A percentile compares a stretch with the other conserved stretches of the same genome.
These are phyloP conservation scores for Truncatella angustata DNA, from an alignment of 2,329 filamentous ascomycete species.

Conservation along the genomic window DNA sequence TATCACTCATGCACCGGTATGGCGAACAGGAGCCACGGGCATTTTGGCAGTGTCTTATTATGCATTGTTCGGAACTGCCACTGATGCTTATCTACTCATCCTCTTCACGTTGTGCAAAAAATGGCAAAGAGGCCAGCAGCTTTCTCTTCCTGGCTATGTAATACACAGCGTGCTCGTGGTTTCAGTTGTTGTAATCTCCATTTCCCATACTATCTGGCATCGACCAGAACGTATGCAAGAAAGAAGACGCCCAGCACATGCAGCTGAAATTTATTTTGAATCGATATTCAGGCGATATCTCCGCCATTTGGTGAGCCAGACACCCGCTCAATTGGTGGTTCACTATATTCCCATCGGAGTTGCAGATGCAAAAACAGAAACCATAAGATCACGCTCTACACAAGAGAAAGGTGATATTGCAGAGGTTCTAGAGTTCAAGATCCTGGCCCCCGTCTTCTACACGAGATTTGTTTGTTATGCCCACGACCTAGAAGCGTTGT, in stretches of 20 bases:
- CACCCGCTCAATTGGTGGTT: slow-evolving; percentile 43
- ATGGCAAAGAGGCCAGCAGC: slow-evolving; percentile 1
- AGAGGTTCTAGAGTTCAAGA: slow-evolving; percentile 50
- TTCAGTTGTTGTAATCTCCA: no score
- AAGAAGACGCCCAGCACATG: slow-evolving; percentile 52
- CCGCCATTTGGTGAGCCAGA: slow-evolving; percentile 45
- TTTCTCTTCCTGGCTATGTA: slow-evolving; percentile 8
- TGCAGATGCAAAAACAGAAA: slow-evolving; percentile 32
- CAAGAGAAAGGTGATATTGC: slow-evolving; percentile 26
- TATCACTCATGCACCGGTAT: slow-evolving; percentile 11
- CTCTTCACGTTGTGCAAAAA: slow-evolving; percentile 14
- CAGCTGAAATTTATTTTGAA: slow-evolving; percentile 47
- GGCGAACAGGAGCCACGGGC: slow-evolving; percentile 13
- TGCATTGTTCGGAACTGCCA: slow-evolving; percentile 15
- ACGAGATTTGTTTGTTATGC: slow-evolving; percentile 62
- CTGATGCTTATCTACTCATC: slow-evolving; percentile 16
- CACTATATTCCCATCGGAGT: slow-evolving; percentile 54
- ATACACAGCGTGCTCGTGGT: no score
- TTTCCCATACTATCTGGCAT: no score
- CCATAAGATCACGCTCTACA: slow-evolving; percentile 24
- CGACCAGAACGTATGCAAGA: slow-evolving; percentile 59
- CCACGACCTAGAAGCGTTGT: slow-evolving; percentile 60
- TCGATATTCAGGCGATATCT: slow-evolving; percentile 46
- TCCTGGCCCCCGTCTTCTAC: slow-evolving; percentile 67
- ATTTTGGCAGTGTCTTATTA: slow-evolving; percentile 15